Evolutionary conservation across 169 alveolate species (phyloP).

Genomic region (Plasmodium relictum): DNA sequence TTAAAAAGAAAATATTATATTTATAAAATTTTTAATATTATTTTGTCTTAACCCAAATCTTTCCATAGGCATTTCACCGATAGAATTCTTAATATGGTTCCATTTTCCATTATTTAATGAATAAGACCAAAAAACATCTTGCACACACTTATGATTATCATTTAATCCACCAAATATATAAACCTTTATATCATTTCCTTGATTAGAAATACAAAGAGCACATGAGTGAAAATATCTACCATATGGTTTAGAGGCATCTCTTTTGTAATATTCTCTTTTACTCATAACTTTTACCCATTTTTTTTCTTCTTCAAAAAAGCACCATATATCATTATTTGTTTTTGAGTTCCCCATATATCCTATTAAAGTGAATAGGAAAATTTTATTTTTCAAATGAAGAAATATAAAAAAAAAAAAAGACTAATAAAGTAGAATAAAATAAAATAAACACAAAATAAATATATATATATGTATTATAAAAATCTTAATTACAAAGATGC

Average conservation of each 20-base stretch:
- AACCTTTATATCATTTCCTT: slow-evolving; percentile 68
- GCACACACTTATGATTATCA: slow-evolving; percentile 34
- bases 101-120: slow-evolving; percentile 70
- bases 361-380: background rate
- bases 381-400: background rate
- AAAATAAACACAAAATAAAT: background rate
- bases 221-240: slow-evolving; percentile 74
- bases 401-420: background rate
- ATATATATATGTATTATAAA: background rate
- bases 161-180: slow-evolving; percentile 69
- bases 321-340: slow-evolving; percentile 45
- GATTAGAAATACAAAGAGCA: slow-evolving; percentile 59
- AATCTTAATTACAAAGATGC: background rate
- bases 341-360: slow-evolving; percentile 64
- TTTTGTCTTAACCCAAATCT: slow-evolving; percentile 42
- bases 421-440: background rate
- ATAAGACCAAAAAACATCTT: slow-evolving; percentile 72
- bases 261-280: slow-evolving; percentile 59
- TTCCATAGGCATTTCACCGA: slow-evolving; percentile 42
- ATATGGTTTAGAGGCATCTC: slow-evolving; percentile 19
- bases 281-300: slow-evolving; percentile 73
- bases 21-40: background rate
- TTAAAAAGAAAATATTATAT: background rate
- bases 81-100: slow-evolving; percentile 29
- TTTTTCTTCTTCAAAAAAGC: slow-evolving; percentile 66